Evolutionary conservation across 164 flowering plant genomes (phyloP), one percentile per base, ranked within the genome.

Genomic region (Brasenia schreberi): DNA sequence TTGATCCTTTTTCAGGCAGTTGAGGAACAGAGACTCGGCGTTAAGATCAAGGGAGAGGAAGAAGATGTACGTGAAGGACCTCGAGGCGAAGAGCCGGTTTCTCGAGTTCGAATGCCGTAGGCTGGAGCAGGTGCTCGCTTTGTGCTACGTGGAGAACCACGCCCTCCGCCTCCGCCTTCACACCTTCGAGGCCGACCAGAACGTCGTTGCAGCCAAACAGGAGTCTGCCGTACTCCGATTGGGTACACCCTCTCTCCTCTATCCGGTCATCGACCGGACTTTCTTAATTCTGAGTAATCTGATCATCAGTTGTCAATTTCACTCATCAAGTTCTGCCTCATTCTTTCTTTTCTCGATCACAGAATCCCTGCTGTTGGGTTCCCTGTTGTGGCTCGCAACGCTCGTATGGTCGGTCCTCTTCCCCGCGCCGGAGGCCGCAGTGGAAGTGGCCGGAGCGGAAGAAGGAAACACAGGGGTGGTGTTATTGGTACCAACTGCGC

Each of bases 291-390:
- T 5, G 43, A 44, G 7, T 53, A 11, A 0, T 42, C n/a, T 10
- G 19, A 27, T 42, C 10, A 14, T 14, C 10, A 6, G 10, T 49
- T 14, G 10, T 49, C 56, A 49, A 49, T 49, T 49, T 14, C 56
- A 2, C 4, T 49, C 12, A 6, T 14, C 56, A 49, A 11, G 63
- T 11, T 61, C 18, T 61, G 12, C 10, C n/a, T 61, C 12, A 33
- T 5, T 27, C 33, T 56, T 53, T 12, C 9, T 56, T 66, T 49
- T 42, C 45, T 77, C 5, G 14, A 64, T 56, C 72, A 72, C 96
- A 93, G 98, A 94, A 94, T 82, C 92, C 97, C 98, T 94, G 98
- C 98, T 87, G 98, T 84, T 94, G 98, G 98, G 92, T 94, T 94
- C 97, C 98, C 98, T 94, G 98, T 86, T 94, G 79, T 89, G 98